Evolutionary conservation across 1,284 basidiomycete genomes (phyloP).

Genomic region (Tylopilus sp.): DNA sequence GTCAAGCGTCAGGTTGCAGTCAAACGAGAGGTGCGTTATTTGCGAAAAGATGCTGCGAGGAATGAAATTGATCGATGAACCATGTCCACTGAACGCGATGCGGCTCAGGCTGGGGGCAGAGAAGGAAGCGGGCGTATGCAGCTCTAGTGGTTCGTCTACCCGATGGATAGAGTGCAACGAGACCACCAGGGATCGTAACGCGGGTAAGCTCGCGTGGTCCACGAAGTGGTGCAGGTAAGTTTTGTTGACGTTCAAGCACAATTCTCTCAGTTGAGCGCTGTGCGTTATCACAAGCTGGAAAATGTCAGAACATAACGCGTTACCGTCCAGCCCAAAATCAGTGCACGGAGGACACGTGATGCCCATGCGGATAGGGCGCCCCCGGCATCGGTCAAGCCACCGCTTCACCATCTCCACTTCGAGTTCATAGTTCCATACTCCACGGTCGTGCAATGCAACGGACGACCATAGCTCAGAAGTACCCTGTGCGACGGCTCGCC

Average conservation of each 20-base stretch:
- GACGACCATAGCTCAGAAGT: slow-evolving; percentile 35
- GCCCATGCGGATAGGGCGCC: slow-evolving; percentile 27
- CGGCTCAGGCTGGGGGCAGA: slow-evolving; percentile 18
- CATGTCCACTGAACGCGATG: slow-evolving; percentile 19
- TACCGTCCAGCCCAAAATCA: slow-evolving; percentile 17
- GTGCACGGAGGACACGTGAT: slow-evolving; percentile 22
- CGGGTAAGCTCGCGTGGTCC: slow-evolving; percentile 7
- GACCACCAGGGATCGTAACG: slow-evolving; percentile 19
- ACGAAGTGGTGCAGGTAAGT: slow-evolving; percentile 25
- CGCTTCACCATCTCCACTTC: slow-evolving; percentile 26
- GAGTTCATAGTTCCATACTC: slow-evolving; percentile 30
- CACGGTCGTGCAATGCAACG: slow-evolving; percentile 26
- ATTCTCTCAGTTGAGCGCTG: slow-evolving; percentile 18
- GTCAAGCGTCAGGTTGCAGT: slow-evolving; percentile 18
- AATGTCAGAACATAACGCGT: slow-evolving; percentile 16
- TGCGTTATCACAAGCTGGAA: slow-evolving; percentile 26
- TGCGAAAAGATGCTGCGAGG: slow-evolving; percentile 20
- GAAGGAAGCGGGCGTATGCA: neutral
- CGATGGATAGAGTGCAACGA: slow-evolving; percentile 16
- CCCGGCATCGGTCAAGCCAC: slow-evolving; percentile 23
- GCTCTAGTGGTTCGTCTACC: slow-evolving; percentile 3
- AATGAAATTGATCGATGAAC: slow-evolving; percentile 14
- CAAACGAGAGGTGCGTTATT: slow-evolving; percentile 27
- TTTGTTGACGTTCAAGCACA: slow-evolving; percentile 18
- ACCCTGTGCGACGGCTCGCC: slow-evolving; percentile 26